Percentiles rank a stretch among this genome's conserved stretches.
phyloP scores from a whole-genome alignment of 257 asterid genomes.

The Solanum paucissectum region DNA sequence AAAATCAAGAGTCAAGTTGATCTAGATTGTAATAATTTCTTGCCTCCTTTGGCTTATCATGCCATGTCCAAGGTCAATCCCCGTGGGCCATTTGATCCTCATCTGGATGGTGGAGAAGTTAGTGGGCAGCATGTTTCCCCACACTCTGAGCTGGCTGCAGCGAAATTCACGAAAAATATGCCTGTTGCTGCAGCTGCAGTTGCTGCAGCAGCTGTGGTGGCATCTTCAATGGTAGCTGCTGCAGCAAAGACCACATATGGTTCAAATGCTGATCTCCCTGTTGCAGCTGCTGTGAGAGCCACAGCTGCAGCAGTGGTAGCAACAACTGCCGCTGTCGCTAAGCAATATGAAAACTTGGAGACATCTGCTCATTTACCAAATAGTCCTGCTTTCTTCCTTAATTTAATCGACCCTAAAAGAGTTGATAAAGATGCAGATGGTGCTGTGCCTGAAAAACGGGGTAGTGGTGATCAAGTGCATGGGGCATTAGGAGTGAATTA shows the following conservation, averaged over 20 bases:
- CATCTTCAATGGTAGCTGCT: constrained; percentile 88
- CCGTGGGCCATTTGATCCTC: constrained; percentile 21
- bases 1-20: constrained; percentile 24
- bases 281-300: constrained; percentile 84
- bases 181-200: constrained; percentile 90
- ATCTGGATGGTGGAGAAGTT: constrained; percentile 23
- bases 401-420: constrained; percentile 21
- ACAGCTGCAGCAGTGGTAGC: constrained; percentile 93
- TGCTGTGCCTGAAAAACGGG: constrained; percentile 26
- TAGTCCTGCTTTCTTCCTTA: constrained; percentile 21
- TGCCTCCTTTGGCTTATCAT: constrained; percentile 75
- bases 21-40: constrained; percentile 28
- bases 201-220: constrained; percentile 88
- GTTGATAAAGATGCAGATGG: constrained; percentile 47
- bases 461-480: constrained; percentile 38
- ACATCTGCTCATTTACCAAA: constrained; percentile 35
- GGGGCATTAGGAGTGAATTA: constrained; percentile 12
- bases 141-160: constrained; percentile 30
- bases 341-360: constrained; percentile 69
- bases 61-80: constrained; percentile 30
- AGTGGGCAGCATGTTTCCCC: constrained; percentile 23
- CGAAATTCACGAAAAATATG: constrained; percentile 34
- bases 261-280: constrained; percentile 66
- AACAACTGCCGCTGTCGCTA: constrained; percentile 65
- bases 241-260: constrained; percentile 44